Evolutionary conservation across 2,329 filamentous ascomycete species (phyloP).

Genomic region (Oidium heveae): DNA sequence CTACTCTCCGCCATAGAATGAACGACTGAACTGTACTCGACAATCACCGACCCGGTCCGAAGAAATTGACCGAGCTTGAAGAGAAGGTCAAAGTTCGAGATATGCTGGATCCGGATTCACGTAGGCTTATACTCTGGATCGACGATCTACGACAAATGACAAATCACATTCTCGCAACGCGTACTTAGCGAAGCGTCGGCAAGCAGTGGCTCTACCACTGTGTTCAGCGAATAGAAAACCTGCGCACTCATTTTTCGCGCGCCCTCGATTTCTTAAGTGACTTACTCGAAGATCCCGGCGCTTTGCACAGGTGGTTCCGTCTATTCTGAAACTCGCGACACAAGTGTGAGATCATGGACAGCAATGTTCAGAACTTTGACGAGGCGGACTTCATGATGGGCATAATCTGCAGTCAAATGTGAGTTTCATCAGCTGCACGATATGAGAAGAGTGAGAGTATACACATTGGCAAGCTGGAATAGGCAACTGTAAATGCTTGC

Average conservation of each 20-base stretch:
- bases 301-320: constrained; percentile 5
- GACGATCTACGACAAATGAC: constrained; percentile 6
- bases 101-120: constrained; percentile 5
- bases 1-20: constrained; percentile 1
- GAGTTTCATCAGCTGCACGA: constrained; percentile 6
- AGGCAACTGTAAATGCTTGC: constrained; percentile 5
- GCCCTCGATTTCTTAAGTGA: constrained; percentile 5
- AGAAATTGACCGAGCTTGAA: not conserved
- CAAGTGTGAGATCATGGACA: constrained; percentile 5
- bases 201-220: constrained; percentile 3
- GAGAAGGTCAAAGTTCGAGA: no score
- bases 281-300: constrained; percentile 5
- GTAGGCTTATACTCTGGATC: constrained; percentile 3
- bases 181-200: constrained; percentile 1
- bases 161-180: constrained; percentile 3
- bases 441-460: constrained; percentile 4
- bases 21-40: constrained; percentile 1
- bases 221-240: constrained; percentile 2
- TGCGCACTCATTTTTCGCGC: constrained; percentile 4
- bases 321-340: constrained; percentile 4
- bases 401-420: constrained; percentile 4
- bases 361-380: constrained; percentile 1
- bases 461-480: constrained; percentile 6
- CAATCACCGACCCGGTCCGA: constrained; percentile 1
- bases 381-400: constrained; percentile 4